Base-by-base conservation (phyloP, 371 early-diverging fungal species). In the Nematocida ironsii region DNA sequence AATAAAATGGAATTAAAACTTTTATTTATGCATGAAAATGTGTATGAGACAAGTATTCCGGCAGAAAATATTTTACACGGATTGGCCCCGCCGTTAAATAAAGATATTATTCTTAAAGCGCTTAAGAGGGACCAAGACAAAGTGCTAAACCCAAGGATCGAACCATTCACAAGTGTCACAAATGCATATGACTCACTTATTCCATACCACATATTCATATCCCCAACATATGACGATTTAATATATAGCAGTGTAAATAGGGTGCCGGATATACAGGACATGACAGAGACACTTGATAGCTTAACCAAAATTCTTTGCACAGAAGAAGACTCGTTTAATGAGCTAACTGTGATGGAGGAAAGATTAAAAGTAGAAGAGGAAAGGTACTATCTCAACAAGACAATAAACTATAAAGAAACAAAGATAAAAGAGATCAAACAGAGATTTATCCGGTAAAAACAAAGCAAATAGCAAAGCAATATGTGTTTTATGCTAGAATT, bases 101-200 rank as follows among this genome's bases (percentile, higher is more conserved):
- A 83, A 73, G 78, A 85, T 48, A 74, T 74, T 64, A 69, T 85
- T 6, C 44, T 86, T 5, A 68, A 72, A 33, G 83, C 83, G 48
- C 58, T 85, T 23, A 64, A 83, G 48, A 86, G 84, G 67, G 86
- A 86, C 47, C 73, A 82, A 33, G 57, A 58, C 47, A 84, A 84
- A 62, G 69, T 86, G 33, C 73, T 62, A 25, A 83, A 76, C 68
- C 86, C 86, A 42, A 80, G 81, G 61, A 55, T 76, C 23, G 52
- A 71, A 40, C 83, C 84, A 72, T 86, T 86, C 62, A 56, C 72
- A 27, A 84, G 72, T 58, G 45, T 73, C 4, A 73, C 69, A 25
- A 85, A 85, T 72, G 86, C 85, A n/a, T 83, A 83, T 72, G 86
- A 86, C 69, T 82, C 76, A 68, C 78, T 86, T 11, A 44, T 86